These are phyloP conservation scores for Globisporangium nodosum DNA, from an alignment of 352 stramenopile species.

Conservation along the genomic window DNA sequence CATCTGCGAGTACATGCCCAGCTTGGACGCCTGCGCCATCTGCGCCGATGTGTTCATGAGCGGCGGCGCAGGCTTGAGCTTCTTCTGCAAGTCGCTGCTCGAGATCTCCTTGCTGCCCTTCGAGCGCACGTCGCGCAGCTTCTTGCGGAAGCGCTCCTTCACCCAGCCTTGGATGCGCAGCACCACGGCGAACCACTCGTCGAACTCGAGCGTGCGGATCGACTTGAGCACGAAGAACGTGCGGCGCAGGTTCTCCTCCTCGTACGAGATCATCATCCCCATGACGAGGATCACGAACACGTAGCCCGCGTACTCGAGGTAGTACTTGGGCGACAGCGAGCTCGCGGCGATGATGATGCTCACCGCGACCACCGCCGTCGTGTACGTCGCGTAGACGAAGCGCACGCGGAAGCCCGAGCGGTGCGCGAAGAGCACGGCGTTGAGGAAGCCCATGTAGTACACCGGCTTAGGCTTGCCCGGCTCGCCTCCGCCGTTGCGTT, in stretches of 20 bases:
- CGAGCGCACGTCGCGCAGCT: slow-evolving; percentile 42
- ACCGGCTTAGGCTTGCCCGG: slow-evolving; percentile 60
- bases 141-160: slow-evolving; percentile 56
- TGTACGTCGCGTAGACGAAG: slow-evolving; percentile 76
- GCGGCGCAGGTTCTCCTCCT: slow-evolving; percentile 71
- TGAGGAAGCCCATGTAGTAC: slow-evolving; percentile 83
- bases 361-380: slow-evolving; percentile 54
- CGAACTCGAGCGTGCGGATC: slow-evolving; percentile 74
- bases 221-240: slow-evolving; percentile 82
- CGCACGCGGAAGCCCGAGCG: slow-evolving; percentile 72
- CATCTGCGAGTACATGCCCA: slow-evolving; percentile 79
- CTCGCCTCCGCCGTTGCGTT: slow-evolving; percentile 13
- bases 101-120: slow-evolving; percentile 39
- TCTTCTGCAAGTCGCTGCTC: slow-evolving; percentile 15
- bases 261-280: slow-evolving; percentile 84
- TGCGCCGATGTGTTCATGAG: slow-evolving; percentile 70
- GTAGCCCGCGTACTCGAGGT: slow-evolving; percentile 67
- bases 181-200: slow-evolving; percentile 75
- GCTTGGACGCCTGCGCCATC: slow-evolving; percentile 65
- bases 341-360: slow-evolving; percentile 63
- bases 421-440: slow-evolving; percentile 72
- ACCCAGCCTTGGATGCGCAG: slow-evolving; percentile 72
- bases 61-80: slow-evolving; percentile 12
- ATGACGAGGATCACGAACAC: slow-evolving; percentile 62
- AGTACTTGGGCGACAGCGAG: slow-evolving; percentile 43